Evolutionary conservation across 768 basidiomycete genomes (phyloP), one percentile per base, ranked within the genome.

Genomic region (Gyrodon lividus): DNA sequence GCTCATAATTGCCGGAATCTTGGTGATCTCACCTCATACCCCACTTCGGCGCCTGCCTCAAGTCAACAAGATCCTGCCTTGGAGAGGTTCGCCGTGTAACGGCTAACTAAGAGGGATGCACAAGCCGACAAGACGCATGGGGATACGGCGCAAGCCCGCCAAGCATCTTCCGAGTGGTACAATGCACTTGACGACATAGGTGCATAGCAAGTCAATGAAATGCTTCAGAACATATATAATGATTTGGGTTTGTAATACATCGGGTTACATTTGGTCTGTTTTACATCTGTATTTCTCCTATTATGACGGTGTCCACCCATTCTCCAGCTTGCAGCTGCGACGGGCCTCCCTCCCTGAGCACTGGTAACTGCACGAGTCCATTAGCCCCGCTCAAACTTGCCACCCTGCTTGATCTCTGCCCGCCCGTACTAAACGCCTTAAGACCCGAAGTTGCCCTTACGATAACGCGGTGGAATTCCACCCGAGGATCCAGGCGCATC

Each of bases 351-450:
- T 70, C 65, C 39, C 57, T 66, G 46, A 67, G 55, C 28, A 74
- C 66, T 2, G 91, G 92, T 19, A 94, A 64, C 19, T 85, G 76
- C 0, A 88, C 81, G 38, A 95, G 70, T 2, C 84, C 92, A 64
- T 94, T 93, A 14, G 91, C 90, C 2, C 86, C 86, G 37, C 78
- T 83, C 43, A 96, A 61, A 58, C 91, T 93, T 12, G 86, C 86
- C 4, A 87, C 85, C 20, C 89, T 76, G 60, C 87, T 90, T 16
- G 91, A 92, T 6, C 92, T 75, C 64, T 96, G 93, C 0, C 91
- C 89, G 20, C 93, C 92, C 0, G 92, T 95, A 48, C 86, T 92
- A 57, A 75, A 80, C 2, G 90, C 92, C 49, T 74, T 75, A 48
- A 91, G 72, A 7, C 78, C 78, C 5, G 61, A 46, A 0, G 58